Base-by-base conservation (phyloP, 2,329 filamentous ascomycete species). In the Phialocephala subalpina region DNA sequence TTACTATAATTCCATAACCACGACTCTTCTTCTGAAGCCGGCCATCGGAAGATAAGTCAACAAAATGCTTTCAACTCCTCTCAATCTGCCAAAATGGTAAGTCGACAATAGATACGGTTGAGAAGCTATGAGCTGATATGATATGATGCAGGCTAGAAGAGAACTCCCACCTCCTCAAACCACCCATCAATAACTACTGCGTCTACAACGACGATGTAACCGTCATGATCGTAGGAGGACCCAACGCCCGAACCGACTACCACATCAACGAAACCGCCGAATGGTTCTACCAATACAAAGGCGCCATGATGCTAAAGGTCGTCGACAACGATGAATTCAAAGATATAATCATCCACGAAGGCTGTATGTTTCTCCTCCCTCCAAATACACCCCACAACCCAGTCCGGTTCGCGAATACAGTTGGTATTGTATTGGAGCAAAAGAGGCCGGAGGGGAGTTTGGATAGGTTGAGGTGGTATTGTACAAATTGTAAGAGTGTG, bases 271-370 rank as follows among this genome's bases (percentile, higher is more conserved):
- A 89, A 74, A 98, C 95, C 0, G 90, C 96, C 14, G 96, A 98
- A 80, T 98, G 94, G 90, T 99, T 98, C 88, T 98, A 96, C 85
- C 95, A 98, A 80, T 89, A 97, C 86, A 90, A 90, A 74, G 96
- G 96, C 71, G 90, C 91, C 71, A 97, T 98, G 95, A 84, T 96
- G 65, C 90, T 99, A 73, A 97, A 97, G 78, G 92, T 96, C 18
- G 92, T 97, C 69, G 93, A 97, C 76, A 79, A 84, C 65, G 78
- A 84, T 77, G 67, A 81, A 57, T 97, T 97, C 80, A 86, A 89
- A 71, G 95, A 98, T 80, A 88, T 98, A 70, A 85, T 94, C 76
- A 97, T 98, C 81, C 86, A 90, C 75, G 93, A 98, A 81, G 95
- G 95, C 70, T 94, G 96, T 72, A 92, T 98, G 87, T 98, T 97